These are phyloP conservation scores for Pyrenochaeta sp. DNA, from an alignment of 2,329 filamentous ascomycete species.

Conservation along the genomic window DNA sequence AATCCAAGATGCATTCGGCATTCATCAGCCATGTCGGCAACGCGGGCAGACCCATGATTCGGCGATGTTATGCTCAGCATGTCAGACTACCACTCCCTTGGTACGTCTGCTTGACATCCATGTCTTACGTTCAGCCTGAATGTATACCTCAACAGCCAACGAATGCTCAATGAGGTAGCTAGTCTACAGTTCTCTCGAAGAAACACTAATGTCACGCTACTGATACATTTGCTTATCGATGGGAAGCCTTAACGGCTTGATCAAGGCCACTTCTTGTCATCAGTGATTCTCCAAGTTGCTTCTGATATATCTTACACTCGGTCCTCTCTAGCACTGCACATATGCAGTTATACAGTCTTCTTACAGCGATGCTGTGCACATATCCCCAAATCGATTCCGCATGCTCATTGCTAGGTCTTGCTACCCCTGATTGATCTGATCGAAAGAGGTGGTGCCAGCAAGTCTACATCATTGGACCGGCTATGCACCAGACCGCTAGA, in stretches of 20 bases:
- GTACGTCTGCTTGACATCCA: conserved; percentile 7
- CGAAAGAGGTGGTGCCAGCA: neutral
- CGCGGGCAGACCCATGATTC: conserved; percentile 1
- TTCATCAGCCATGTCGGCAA: conserved; percentile 1
- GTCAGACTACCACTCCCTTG: conserved; percentile 1
- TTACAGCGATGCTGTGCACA: too few relatives aligned
- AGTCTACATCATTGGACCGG: conserved; percentile 1
- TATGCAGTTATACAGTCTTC: too few relatives aligned
- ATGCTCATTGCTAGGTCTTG: too few relatives aligned
- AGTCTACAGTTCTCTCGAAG: neutral
- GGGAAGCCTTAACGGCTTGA: neutral
- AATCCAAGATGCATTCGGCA: conserved; percentile 1
- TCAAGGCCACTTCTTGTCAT: neutral
- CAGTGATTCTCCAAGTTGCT: too few relatives aligned
- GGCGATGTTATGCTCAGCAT: neutral
- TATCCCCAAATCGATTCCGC: too few relatives aligned
- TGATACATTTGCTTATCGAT: conserved; percentile 1
- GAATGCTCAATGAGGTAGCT: conserved; percentile 2
- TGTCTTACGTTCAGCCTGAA: conserved; percentile 24
- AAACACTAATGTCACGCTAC: neutral
- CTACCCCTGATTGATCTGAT: too few relatives aligned
- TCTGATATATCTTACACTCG: too few relatives aligned
- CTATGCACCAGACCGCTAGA: neutral
- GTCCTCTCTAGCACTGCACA: too few relatives aligned
- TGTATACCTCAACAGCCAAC: conserved; percentile 3